Evolutionary conservation across 2,329 filamentous ascomycete species (phyloP).

Genomic region (Venturia effusa): DNA sequence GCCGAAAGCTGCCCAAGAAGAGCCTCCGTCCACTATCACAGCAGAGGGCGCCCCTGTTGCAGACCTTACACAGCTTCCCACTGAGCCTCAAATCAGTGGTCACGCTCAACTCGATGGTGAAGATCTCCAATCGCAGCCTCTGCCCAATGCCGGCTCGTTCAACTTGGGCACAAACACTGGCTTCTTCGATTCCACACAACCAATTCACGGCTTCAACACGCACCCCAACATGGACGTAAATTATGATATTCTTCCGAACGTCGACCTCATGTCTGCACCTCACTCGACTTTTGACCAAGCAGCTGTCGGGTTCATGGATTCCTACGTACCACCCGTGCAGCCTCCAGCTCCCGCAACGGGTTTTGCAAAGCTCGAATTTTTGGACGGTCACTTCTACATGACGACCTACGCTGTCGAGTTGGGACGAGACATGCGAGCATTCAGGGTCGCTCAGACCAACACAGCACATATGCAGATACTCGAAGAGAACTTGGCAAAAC

Average conservation of each 20-base stretch:
- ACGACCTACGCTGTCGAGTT: constrained; percentile 63
- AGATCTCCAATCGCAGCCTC: not conserved
- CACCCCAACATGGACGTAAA: not conserved
- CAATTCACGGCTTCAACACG: not conserved
- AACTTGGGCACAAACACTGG: not conserved
- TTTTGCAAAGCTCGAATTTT: constrained; percentile 59
- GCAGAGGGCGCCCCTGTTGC: not conserved
- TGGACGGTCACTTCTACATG: constrained; percentile 69
- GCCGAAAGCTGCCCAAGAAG: not conserved
- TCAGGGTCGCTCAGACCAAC: constrained; percentile 40
- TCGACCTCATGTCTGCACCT: not conserved
- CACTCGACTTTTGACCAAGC: not conserved
- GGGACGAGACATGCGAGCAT: constrained; percentile 55
- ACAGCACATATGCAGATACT: constrained; percentile 29
- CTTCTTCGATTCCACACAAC: not conserved
- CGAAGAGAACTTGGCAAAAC: constrained; percentile 33
- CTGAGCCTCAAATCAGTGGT: not conserved
- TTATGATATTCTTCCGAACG: not conserved
- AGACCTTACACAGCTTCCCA: not conserved
- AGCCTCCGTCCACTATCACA: not conserved
- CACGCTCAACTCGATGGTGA: not conserved
- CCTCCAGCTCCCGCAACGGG: constrained; percentile 26
- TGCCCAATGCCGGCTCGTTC: not conserved
- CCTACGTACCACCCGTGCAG: not conserved
- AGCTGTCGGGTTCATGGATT: not conserved